Base-by-base conservation (phyloP, 164 flowering plant genomes). In the Houttuynia cordata region DNA sequence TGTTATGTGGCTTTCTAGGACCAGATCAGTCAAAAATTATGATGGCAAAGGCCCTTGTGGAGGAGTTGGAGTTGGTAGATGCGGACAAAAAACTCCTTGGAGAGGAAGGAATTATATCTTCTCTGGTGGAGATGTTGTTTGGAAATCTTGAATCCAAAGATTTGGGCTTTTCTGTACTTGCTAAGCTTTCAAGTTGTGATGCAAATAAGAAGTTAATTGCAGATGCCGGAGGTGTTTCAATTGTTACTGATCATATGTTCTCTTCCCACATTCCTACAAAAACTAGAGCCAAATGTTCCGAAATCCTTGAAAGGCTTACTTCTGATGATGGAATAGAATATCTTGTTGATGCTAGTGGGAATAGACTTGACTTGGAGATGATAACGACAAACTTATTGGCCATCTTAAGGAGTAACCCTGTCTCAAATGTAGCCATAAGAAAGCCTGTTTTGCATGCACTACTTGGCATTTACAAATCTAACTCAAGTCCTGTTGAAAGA, bases 41-140 rank as follows among this genome's bases (percentile, higher is more conserved):
- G 47, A 74, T 78, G 74, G 79, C 76, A 51, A 74, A 57, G 70
- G 58, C 76, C 30, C 70, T 83, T 56, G 69, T 68, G 47, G 57
- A 62, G 41, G 57, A 62, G 37, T 70, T 82, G 81, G 85, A 80
- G 61, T 64, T 83, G 67, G 77, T 63, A 53, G 79, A 79, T 58
- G 69, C 67, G 53, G 67, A 78, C 63, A 57, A 77, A 61, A 70
- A 68, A 71, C 53, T 74, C 52, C 85, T 86, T 70, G 87, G 85
- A 10, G 81, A 76, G 69, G 81, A 71, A 75, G 88, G 93, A 20
- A 65, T 77, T 22, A 79, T 86, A 61, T 74, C 78, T 61, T 77
- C 79, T 22, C 69, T 86, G 72, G 82, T 86, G 52, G 74, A 70
- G 67, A 82, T 86, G 93, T 49, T 61, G 57, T 78, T 80, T 25